Evolutionary conservation across 192 early-diverging fungal species (phyloP).

Genomic region (Entomortierella chlamydospora): DNA sequence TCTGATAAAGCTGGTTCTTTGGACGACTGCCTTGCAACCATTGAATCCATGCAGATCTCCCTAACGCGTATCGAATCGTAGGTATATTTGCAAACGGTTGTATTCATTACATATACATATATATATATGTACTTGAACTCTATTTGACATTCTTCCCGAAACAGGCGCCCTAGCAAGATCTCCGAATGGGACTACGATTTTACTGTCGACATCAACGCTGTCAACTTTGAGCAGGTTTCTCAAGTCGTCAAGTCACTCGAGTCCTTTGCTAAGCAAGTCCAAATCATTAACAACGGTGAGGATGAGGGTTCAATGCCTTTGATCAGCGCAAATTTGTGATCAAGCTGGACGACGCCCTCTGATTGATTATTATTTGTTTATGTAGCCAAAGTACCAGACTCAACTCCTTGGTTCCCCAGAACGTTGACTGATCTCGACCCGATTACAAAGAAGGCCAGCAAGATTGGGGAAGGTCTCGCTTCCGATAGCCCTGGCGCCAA

Average conservation of each 20-base stretch:
- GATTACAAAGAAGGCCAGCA: constrained; percentile 91
- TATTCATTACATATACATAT: background rate
- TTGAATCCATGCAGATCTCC: constrained; percentile 79
- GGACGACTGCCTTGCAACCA: constrained; percentile 80
- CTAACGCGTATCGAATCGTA: constrained; percentile 94
- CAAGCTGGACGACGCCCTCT: background rate
- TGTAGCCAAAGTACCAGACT: constrained; percentile 44
- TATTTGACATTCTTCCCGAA: no score
- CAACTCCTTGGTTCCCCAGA: constrained; percentile 94
- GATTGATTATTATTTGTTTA: no score
- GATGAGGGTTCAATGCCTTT: no score
- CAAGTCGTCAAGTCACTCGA: constrained; percentile 72
- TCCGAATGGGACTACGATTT: constrained; percentile 90
- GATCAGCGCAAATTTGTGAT: constrained; percentile 26
- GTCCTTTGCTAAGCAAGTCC: constrained; percentile 76
- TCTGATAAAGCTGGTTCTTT: constrained; percentile 88
- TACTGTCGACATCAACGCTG: constrained; percentile 89
- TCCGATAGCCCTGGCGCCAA: constrained; percentile 94
- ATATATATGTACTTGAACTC: no score
- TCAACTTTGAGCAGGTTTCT: constrained; percentile 67
- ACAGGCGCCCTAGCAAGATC: constrained; percentile 82
- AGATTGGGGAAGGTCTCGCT: constrained; percentile 90
- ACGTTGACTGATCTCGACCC: constrained; percentile 91
- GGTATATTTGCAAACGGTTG: background rate
- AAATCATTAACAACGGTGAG: constrained; percentile 63